Conservation (phyloP, 1,284 basidiomycete genomes). For the Rhodotorula sp. region DNA sequence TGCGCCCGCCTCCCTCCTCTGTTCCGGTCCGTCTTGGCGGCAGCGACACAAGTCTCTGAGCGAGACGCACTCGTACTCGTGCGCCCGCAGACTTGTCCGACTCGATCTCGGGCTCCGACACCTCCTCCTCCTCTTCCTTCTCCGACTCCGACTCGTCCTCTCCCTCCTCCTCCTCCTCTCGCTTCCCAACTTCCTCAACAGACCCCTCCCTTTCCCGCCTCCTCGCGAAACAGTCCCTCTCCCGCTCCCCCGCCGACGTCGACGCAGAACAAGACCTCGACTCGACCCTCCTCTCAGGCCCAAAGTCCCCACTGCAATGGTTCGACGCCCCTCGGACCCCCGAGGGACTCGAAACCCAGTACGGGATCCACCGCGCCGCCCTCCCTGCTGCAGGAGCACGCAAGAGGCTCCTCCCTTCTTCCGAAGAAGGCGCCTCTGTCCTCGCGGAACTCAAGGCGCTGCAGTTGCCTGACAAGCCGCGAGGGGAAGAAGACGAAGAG, state of each 20-base stretch:
- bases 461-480: conserved; percentile 55
- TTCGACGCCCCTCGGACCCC: conserved; percentile 63
- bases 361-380: conserved; percentile 79
- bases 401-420: conserved; percentile 43
- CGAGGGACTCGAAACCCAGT: conserved; percentile 60
- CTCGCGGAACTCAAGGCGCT: conserved; percentile 60
- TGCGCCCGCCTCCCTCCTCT: conserved; percentile 49
- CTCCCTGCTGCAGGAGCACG: conserved; percentile 57
- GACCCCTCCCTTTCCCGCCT: conserved; percentile 57
- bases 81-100: conserved; percentile 67
- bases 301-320: conserved; percentile 79
- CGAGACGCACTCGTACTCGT: not conserved
- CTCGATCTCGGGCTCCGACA: conserved; percentile 84
- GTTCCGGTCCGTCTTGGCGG: no score
- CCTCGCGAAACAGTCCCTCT: conserved; percentile 58
- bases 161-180: not conserved
- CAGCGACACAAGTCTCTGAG: not conserved
- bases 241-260: conserved; percentile 51
- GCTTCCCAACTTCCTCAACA: not conserved
- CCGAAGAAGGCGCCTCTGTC: conserved; percentile 46
- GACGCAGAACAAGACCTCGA: conserved; percentile 48
- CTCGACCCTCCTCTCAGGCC: conserved; percentile 50
- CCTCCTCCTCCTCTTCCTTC: conserved; percentile 59
- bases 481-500: conserved; percentile 48
- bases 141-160: conserved; percentile 19